Evolutionary conservation across 306 rosid genomes (phyloP).

Genomic region (Cercis canadensis): DNA sequence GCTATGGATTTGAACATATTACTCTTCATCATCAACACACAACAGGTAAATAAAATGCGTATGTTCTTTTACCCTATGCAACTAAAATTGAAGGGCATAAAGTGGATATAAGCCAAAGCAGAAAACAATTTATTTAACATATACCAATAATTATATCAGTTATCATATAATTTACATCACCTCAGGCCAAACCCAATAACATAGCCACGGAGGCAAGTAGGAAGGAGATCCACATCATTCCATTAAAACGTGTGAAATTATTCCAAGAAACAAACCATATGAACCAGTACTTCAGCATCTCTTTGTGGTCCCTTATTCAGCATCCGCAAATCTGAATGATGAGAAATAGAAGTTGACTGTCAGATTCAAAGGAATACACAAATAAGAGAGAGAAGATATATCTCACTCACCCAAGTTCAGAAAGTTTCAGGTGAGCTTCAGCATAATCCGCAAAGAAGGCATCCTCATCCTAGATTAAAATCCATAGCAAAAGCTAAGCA

Average conservation of each 20-base stretch:
- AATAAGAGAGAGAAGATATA: not conserved
- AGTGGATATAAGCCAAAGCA: too few species aligned
- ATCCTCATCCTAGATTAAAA: constrained; percentile 51
- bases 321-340: constrained; percentile 40
- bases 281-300: not conserved
- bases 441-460: constrained; percentile 60
- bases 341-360: not conserved
- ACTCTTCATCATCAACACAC: too few species aligned
- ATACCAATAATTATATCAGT: too few species aligned
- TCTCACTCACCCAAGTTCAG: constrained; percentile 62
- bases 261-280: constrained; percentile 8
- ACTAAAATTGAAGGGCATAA: too few species aligned
- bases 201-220: too few species aligned
- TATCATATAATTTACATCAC: too few species aligned
- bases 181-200: too few species aligned
- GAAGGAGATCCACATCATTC: not conserved
- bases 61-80: too few species aligned
- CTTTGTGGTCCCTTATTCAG: not conserved
- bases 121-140: too few species aligned
- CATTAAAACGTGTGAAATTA: not conserved
- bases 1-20: too few species aligned
- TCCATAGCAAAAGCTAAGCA: not conserved
- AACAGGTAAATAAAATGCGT: too few species aligned
- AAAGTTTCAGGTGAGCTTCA: constrained; percentile 59
- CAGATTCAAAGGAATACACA: not conserved